These are phyloP conservation scores for Lentinula aciculospora DNA, from an alignment of 768 basidiomycete genomes.

Conservation along the genomic window DNA sequence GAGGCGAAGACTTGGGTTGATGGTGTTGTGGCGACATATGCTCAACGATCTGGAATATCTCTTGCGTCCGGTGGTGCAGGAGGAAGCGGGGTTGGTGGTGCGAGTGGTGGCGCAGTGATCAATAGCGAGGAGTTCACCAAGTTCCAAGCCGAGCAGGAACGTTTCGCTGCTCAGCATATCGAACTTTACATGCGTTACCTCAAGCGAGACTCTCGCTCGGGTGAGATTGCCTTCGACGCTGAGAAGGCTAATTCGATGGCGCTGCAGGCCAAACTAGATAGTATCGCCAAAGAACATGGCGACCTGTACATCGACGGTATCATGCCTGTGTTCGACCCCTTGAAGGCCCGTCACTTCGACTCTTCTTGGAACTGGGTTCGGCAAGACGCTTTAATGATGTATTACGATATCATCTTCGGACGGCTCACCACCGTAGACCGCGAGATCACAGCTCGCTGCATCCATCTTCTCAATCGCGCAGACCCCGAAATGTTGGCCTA, in stretches of 20 bases:
- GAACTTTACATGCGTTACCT: constrained; percentile 98
- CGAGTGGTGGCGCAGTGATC: constrained; percentile 77
- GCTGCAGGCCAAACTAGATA: constrained; percentile 84
- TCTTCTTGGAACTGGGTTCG: constrained; percentile 99
- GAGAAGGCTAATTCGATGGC: constrained; percentile 70
- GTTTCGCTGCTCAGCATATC: constrained; percentile 88
- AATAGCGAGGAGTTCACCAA: constrained; percentile 98
- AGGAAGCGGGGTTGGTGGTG: constrained; percentile 55
- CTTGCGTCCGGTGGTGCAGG: constrained; percentile 64
- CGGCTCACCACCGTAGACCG: constrained; percentile 91
- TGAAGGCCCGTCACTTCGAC: constrained; percentile 97
- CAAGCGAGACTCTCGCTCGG: constrained; percentile 86
- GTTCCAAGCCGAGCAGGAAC: constrained; percentile 91
- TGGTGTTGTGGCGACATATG: constrained; percentile 75
- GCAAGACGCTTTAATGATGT: constrained; percentile 95
- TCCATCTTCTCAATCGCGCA: constrained; percentile 95
- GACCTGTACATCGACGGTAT: constrained; percentile 93
- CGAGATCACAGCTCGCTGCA: constrained; percentile 95
- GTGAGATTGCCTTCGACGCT: constrained; percentile 83
- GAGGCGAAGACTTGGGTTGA: constrained; percentile 97
- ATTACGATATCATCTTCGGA: constrained; percentile 97
- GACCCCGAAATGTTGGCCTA: constrained; percentile 88
- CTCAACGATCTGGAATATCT: constrained; percentile 83
- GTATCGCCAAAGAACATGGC: constrained; percentile 87
- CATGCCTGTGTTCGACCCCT: constrained; percentile 87